Base-by-base conservation (phyloP, 192 early-diverging fungal species). In the Podila epicladia region DNA sequence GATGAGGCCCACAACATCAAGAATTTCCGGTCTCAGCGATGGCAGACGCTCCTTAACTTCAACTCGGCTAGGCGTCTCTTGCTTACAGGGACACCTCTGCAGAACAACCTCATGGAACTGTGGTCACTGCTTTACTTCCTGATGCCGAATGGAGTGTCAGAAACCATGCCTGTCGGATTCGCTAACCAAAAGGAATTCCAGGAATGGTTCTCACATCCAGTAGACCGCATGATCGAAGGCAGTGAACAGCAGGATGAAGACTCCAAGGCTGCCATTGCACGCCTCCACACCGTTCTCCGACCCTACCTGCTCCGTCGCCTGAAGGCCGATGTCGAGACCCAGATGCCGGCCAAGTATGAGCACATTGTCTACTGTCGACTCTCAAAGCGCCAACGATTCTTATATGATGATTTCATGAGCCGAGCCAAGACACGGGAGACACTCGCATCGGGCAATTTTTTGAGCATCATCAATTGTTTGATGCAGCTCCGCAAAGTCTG, bases 91-190 rank as follows among this genome's bases (percentile, higher is more conserved):
- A 97, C 96, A 29, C 96, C 96, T 9, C 77, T 97, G 20, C 96
- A 97, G 75, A 96, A 96, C 72, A 92, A 91, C 29, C 65, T 96
- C 60, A 94, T 94, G 82, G 96, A 97, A 72, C 82, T 97, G 5
- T 97, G 96, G 96, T 91, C 91, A 0, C 73, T 97, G 24, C 72
- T 97, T 4, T 94, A 96, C 82, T 97, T 96, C 77, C 78, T 96
- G 72, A 91, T 94, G 88, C 96, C 95, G 0, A 89, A 91, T 35
- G 90, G 85, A 20, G 82, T 87, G 7, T 83, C 87, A 1, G 65
- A 83, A 53, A 73, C 75, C 13, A 89, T 89, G 87, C 93, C 95
- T 4, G 83, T 91, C 53, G 94, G 95, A 1, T 98, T 97, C 84
- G 91, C 93, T 15, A 92, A 90, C 67, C 85, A 91, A 41, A 90